A percentile compares a stretch with the other conserved stretches of the same genome.
These are phyloP conservation scores for Petunia secreta DNA, from an alignment of 257 asterid species.

Conservation along the genomic window DNA sequence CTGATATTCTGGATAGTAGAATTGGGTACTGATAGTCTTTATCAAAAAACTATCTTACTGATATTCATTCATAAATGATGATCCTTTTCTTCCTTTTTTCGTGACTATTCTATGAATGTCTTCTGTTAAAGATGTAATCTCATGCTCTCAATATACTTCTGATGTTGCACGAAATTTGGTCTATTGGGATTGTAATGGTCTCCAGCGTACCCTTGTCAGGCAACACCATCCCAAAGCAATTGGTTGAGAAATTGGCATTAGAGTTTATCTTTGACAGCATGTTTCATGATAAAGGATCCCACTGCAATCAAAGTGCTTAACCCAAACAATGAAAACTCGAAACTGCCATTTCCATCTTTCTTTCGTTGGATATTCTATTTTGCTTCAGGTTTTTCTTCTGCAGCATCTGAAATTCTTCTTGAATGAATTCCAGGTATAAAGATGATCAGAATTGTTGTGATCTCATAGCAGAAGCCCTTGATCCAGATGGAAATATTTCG, in stretches of 20 bases:
- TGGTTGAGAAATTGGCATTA: neutral
- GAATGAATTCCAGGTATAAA: constrained; percentile 52
- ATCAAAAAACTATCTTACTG: neutral
- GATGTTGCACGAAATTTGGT: neutral
- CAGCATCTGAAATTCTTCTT: constrained; percentile 7
- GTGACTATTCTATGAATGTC: neutral
- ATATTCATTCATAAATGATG: constrained; percentile 8
- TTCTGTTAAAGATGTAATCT: neutral
- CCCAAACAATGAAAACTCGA: neutral
- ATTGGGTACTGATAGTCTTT: no score
- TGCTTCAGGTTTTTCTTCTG: neutral
- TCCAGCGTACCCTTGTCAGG: constrained; percentile 5
- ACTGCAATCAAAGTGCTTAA: neutral
- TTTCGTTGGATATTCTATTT: neutral
- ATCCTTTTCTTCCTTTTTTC: neutral
- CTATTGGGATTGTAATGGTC: neutral
- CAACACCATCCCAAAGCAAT: neutral
- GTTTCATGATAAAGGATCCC: neutral
- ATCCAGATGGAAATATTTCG: constrained; percentile 57
- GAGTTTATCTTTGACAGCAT: neutral
- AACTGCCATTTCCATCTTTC: neutral
- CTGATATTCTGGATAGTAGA: neutral
- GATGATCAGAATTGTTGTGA: constrained; percentile 57
- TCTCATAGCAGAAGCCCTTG: constrained; percentile 69
- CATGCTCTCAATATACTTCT: neutral